Percentiles rank a stretch among this genome's conserved stretches.
phyloP scores from a whole-genome alignment of 2,329 filamentous ascomycete genomes.

The Grosmannia serpens region DNA sequence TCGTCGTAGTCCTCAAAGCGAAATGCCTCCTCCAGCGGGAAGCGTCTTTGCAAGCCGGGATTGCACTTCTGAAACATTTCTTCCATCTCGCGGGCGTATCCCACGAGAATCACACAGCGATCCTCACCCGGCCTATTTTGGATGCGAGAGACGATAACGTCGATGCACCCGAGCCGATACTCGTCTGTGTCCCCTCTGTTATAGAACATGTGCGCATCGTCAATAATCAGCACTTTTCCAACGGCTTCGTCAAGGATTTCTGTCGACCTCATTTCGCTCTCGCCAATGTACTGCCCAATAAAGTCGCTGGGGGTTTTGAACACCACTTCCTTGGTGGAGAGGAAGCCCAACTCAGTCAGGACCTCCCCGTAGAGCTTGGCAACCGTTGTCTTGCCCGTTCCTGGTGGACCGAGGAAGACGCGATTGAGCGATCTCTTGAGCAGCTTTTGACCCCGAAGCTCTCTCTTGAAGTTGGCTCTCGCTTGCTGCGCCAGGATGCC shows the following conservation, averaged over 20 bases:
- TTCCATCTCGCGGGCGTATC: constrained; percentile 58
- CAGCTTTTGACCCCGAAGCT: not conserved
- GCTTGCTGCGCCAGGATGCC: not conserved
- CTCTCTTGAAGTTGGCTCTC: not conserved
- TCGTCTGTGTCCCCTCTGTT: constrained; percentile 17
- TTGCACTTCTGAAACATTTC: constrained; percentile 62
- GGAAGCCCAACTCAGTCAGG: not conserved
- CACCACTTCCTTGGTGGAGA: not conserved
- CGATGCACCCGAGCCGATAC: constrained; percentile 47
- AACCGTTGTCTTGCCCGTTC: not conserved
- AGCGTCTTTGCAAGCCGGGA: constrained; percentile 54
- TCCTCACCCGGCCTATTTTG: constrained; percentile 60
- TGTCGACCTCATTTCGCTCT: constrained; percentile 60
- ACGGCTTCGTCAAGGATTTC: constrained; percentile 51
- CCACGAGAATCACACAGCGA: constrained; percentile 58
- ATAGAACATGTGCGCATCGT: constrained; percentile 62
- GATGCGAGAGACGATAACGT: constrained; percentile 62
- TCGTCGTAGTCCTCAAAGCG: constrained; percentile 48
- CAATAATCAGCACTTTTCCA: constrained; percentile 68
- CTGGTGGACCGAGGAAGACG: not conserved
- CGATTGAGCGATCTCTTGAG: not conserved
- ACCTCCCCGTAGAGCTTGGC: not conserved
- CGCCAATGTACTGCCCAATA: constrained; percentile 21
- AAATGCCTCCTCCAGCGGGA: constrained; percentile 52
- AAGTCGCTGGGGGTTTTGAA: constrained; percentile 44